Evolutionary conservation across 805 yeast species (phyloP).

Genomic region (Candida xiaguanensis): DNA sequence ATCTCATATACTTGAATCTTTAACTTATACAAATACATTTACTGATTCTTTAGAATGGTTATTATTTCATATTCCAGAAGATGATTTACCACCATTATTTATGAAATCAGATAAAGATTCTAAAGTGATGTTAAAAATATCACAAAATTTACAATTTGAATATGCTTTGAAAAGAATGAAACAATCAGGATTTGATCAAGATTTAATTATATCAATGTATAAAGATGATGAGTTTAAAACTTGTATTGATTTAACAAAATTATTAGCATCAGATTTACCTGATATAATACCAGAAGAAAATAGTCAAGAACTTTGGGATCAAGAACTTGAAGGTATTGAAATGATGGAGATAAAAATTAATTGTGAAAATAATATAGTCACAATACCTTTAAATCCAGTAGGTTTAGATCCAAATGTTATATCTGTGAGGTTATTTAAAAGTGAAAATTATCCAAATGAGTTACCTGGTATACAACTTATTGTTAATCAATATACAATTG

Average conservation of each 20-base stretch:
- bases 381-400: conserved; percentile 16
- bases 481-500: conserved; percentile 48
- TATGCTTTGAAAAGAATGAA: conserved; percentile 53
- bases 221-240: conserved; percentile 46
- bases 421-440: conserved; percentile 22
- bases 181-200: conserved; percentile 68
- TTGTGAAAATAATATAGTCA: conserved; percentile 30
- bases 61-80: conserved; percentile 87
- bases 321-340: conserved; percentile 67
- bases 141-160: conserved; percentile 53
- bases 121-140: conserved; percentile 53
- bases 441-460: conserved; percentile 54
- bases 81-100: conserved; percentile 74
- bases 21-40: conserved; percentile 50
- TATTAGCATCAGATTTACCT: conserved; percentile 13
- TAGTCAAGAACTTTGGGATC: conserved; percentile 55
- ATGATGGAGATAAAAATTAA: conserved; percentile 45
- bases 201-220: conserved; percentile 53
- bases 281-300: conserved; percentile 14
- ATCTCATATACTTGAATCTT: conserved; percentile 68
- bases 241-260: conserved; percentile 43
- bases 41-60: conserved; percentile 69
- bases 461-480: conserved; percentile 65
- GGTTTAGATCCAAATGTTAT: conserved; percentile 16
- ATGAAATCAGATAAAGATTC: conserved; percentile 56